Evolutionary conservation across 495 filamentous ascomycete species (phyloP).

Genomic region (Cudoniella acicularis): DNA sequence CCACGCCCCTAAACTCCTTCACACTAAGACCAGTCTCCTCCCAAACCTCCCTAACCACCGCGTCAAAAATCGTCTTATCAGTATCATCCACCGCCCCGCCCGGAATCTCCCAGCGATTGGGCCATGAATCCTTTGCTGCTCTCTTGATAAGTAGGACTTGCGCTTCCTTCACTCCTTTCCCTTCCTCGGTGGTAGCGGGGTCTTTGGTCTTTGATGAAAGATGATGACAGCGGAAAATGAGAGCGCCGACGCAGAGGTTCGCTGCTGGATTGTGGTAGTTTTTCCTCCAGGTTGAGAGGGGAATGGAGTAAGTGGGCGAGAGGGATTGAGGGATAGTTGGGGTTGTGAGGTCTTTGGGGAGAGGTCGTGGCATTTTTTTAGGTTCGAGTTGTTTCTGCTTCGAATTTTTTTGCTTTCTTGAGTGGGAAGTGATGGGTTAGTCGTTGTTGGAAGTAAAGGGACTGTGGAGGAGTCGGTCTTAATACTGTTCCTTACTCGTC

Average conservation of each 20-base stretch:
- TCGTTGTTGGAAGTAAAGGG: no score
- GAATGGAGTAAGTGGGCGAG: background rate
- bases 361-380: background rate
- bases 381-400: no score
- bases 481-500: no score
- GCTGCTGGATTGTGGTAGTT: background rate
- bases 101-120: conserved; percentile 49
- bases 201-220: no score
- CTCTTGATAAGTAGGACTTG: background rate
- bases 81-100: conserved; percentile 46
- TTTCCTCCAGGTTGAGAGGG: background rate
- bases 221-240: background rate
- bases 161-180: no score
- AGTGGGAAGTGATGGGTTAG: no score
- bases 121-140: conserved; percentile 9
- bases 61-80: conserved; percentile 46
- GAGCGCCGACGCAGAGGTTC: background rate
- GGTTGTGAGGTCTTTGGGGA: background rate
- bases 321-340: background rate
- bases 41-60: conserved; percentile 45
- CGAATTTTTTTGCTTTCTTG: no score
- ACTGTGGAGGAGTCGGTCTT: no score
- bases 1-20: background rate
- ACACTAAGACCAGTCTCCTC: conserved; percentile 48
- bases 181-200: no score